Evolutionary conservation across 768 basidiomycete genomes (phyloP), one percentile per base, ranked within the genome.

Genomic region (Panellus pusillus): DNA sequence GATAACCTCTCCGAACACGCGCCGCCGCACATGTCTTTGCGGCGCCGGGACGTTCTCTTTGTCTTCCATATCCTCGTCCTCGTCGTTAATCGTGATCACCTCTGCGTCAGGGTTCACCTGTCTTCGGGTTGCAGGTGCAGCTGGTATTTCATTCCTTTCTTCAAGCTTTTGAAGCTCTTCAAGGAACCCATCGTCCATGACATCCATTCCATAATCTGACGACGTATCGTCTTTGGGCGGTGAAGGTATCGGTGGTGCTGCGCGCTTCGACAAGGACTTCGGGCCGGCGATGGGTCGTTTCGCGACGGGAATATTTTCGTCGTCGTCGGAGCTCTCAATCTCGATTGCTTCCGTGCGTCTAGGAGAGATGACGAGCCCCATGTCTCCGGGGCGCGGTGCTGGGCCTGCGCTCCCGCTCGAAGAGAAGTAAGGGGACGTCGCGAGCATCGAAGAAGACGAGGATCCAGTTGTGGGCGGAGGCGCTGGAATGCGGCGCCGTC

Each of bases 21-120:
- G 70, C 59, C 70, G 65, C 48, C 79, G 72, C 13, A 82, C 76
- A 68, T 78, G 76, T 43, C 82, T 66, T n/a, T 74, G 74, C 7
- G 78, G 72, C 2, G 76, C 73, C 5, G 78, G 79, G 35, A 76
- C 67, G 62, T 87, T 87, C 68, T 87, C 86, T 65, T 87, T 86
- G 61, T 86, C 80, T 14, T 79, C 79, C 24, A 56, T 53, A 15
- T 56, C 54, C 0, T 60, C 59, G 24, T 52, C 64, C 51, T 63
- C 68, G 24, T 61, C 56, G n/a, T 58, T 65, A 48, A 43, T 49
- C 31, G 49, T 57, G 39, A 55, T 20, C 9, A 38, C 44, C 4
- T 52, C 50, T 19, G 44, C 44, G 14, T 65, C 52, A 17, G 57
- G 62, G 19, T 60, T 57, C 41, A 57, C 55, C 57, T 68, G 65